A percentile compares a stretch with the other conserved stretches of the same genome.
phyloP scores from a whole-genome alignment of 2,329 filamentous ascomycete species.

The Fusarium udum region DNA sequence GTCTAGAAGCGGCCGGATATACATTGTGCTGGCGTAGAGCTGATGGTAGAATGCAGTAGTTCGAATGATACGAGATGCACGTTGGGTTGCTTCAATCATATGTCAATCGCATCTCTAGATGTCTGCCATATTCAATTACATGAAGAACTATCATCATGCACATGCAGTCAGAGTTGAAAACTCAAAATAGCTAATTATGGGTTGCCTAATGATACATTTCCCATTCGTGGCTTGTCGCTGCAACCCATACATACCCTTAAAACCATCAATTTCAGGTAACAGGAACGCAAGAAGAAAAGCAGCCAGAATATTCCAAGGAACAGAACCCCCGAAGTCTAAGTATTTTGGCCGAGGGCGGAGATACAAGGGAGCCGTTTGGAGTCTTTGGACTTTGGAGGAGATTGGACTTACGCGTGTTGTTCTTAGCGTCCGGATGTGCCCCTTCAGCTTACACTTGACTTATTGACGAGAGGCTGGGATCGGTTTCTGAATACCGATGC shows the following conservation, averaged over 20 bases:
- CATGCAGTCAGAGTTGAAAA: slow-evolving; percentile 7
- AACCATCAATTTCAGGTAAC: background rate
- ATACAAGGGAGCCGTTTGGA: background rate
- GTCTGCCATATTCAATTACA: background rate
- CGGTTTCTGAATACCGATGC: slow-evolving; percentile 7
- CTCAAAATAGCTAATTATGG: background rate
- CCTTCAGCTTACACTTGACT: background rate
- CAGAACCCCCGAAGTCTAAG: background rate
- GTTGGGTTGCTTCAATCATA: slow-evolving; percentile 23
- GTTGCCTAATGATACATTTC: background rate
- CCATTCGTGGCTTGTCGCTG: slow-evolving; percentile 27
- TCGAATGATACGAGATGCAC: slow-evolving; percentile 19
- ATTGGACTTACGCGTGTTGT: slow-evolving; percentile 3
- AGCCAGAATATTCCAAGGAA: slow-evolving; percentile 10
- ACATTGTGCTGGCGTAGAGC: background rate
- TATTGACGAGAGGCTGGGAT: background rate
- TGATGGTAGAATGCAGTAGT: slow-evolving; percentile 6
- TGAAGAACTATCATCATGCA: background rate
- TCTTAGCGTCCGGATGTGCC: background rate
- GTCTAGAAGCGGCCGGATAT: background rate
- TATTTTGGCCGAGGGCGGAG: slow-evolving; percentile 7
- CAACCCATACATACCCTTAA: slow-evolving; percentile 4
- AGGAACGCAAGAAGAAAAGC: background rate
- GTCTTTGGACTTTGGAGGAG: slow-evolving; percentile 1
- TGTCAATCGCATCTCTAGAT: background rate